Percentiles rank a stretch among this genome's conserved stretches.
Evolutionary conservation across 257 asterid genomes (phyloP).

Genomic region (Verbascum thapsus): DNA sequence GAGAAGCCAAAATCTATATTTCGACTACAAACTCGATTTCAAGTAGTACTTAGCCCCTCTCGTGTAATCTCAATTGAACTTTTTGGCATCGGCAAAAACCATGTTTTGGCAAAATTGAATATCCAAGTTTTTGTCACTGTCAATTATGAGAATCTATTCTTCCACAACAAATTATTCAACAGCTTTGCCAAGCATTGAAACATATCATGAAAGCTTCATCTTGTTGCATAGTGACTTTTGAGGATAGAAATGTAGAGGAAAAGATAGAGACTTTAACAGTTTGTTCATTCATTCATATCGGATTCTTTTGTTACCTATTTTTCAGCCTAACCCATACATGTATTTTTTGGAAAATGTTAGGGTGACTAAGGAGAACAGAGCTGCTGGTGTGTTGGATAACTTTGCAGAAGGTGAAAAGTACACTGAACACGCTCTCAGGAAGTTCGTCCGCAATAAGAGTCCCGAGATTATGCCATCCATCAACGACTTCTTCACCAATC

Average conservation of each 20-base stretch:
- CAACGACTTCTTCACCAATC: constrained; percentile 69
- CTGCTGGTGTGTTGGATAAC: constrained; percentile 82
- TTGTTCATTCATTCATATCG: not conserved
- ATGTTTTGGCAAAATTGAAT: too few relatives aligned
- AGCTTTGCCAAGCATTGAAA: too few relatives aligned
- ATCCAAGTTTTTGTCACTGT: too few relatives aligned
- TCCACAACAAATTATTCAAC: too few relatives aligned
- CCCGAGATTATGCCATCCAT: constrained; percentile 81
- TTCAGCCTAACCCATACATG: not conserved
- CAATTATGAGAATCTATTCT: too few relatives aligned
- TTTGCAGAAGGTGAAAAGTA: constrained; percentile 74
- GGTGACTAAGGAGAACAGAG: constrained; percentile 80
- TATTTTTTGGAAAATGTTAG: constrained; percentile 35
- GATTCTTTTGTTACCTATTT: not conserved
- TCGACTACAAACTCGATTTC: not conserved
- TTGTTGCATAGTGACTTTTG: not conserved
- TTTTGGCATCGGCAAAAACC: too few relatives aligned
- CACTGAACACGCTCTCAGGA: constrained; percentile 63
- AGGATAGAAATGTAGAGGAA: not conserved
- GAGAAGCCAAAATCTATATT: too few relatives aligned
- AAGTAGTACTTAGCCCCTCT: not conserved
- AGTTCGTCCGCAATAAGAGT: constrained; percentile 61
- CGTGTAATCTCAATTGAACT: too few relatives aligned
- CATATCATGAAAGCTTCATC: too few relatives aligned
- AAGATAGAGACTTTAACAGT: not conserved